These are phyloP conservation scores for Drosera capensis DNA, from an alignment of 148 eudicot species.

Conservation along the genomic window DNA sequence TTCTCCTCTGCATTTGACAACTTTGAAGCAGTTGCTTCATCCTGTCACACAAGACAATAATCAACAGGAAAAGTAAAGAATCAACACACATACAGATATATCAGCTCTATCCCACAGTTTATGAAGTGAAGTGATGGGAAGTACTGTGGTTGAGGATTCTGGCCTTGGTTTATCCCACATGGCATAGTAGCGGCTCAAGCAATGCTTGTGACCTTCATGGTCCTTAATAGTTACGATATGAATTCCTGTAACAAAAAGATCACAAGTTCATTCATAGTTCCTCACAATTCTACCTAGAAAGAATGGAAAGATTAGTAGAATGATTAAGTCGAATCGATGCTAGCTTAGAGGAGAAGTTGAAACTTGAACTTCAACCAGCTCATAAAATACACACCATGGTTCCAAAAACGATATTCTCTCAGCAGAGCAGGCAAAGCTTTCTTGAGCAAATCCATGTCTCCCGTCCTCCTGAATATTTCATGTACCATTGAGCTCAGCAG, in stretches of 20 bases:
- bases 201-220: slow-evolving; percentile 31
- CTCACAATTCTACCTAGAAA: not conserved
- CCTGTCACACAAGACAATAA: slow-evolving; percentile 25
- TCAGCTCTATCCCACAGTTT: not conserved
- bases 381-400: slow-evolving; percentile 34
- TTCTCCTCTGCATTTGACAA: slow-evolving; percentile 26
- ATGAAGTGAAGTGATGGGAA: slow-evolving; percentile 9
- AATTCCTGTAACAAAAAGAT: slow-evolving; percentile 22
- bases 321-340: too few species aligned
- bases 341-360: too few species aligned
- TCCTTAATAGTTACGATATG: slow-evolving; percentile 64
- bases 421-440: slow-evolving; percentile 55
- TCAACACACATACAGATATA: not conserved
- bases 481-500: slow-evolving; percentile 72
- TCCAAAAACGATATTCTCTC: slow-evolving; percentile 77
- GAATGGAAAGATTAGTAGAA: too few species aligned
- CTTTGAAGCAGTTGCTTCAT: slow-evolving; percentile 50
- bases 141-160: slow-evolving; percentile 69
- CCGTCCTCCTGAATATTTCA: slow-evolving; percentile 47
- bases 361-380: too few species aligned
- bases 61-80: slow-evolving; percentile 1
- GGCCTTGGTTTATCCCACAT: slow-evolving; percentile 93
- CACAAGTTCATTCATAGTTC: not conserved
- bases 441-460: slow-evolving; percentile 39
- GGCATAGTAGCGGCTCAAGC: slow-evolving; percentile 72